A percentile compares a stretch with the other conserved stretches of the same genome.
phyloP scores from a whole-genome alignment of 495 filamentous ascomycete genomes.

The Trichoderma gamsii region DNA sequence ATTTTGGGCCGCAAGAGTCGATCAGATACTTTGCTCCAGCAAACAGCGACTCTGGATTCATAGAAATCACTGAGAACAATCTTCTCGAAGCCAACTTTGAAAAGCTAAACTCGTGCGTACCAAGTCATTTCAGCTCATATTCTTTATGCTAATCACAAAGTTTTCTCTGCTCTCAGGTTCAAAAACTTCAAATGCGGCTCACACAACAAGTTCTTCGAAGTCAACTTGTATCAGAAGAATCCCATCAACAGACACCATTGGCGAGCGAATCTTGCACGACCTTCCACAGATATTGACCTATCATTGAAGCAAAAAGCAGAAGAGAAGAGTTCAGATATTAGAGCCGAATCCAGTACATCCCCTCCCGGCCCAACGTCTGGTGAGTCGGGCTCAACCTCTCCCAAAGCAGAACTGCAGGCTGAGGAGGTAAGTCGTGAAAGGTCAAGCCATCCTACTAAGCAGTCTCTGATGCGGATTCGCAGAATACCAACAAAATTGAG shows the following conservation, averaged over 20 bases:
- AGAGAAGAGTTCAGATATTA: too few species aligned
- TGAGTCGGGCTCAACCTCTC: too few species aligned
- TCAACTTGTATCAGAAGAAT: not conserved
- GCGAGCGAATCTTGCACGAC: not conserved
- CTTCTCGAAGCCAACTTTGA: too few species aligned
- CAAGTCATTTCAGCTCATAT: not conserved
- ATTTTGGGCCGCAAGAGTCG: not conserved
- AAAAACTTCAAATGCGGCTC: not conserved
- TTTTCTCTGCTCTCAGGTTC: not conserved
- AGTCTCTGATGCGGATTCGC: too few species aligned
- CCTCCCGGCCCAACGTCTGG: too few species aligned
- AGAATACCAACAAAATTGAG: not conserved
- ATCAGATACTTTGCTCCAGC: not conserved
- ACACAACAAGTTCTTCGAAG: not conserved
- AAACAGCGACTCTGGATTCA: not conserved
- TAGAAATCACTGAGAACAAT: not conserved
- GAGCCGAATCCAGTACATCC: too few species aligned
- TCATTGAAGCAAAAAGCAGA: not conserved
- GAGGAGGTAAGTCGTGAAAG: too few species aligned
- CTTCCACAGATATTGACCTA: not conserved
- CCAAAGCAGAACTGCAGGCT: too few species aligned
- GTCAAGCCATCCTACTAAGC: too few species aligned
- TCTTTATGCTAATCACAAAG: not conserved
- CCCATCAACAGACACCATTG: not conserved
- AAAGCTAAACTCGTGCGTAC: too few species aligned